A percentile compares a stretch with the other conserved stretches of the same genome.
Conservation (phyloP, 495 filamentous ascomycete genomes). For the Coniosporium apollinis region DNA sequence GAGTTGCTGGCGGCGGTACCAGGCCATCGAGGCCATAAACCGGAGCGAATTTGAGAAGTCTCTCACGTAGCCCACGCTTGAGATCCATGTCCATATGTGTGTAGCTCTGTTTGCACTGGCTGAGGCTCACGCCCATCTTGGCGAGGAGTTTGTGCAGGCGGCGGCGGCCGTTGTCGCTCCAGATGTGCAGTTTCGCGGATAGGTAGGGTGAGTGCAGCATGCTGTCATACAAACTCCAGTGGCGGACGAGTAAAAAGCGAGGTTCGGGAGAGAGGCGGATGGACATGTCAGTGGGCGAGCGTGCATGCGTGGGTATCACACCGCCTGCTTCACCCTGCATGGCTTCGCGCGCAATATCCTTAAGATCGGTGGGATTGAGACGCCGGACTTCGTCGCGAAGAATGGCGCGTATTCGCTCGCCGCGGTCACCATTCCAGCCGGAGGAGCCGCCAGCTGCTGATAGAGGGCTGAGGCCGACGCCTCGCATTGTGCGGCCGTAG, state of each 20-base stretch:
- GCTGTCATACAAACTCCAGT: conserved; percentile 95
- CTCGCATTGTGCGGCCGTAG: conserved; percentile 69
- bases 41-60: conserved; percentile 75
- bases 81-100: conserved; percentile 98
- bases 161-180: conserved; percentile 79
- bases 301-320: conserved; percentile 73
- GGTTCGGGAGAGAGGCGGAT: conserved; percentile 91
- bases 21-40: conserved; percentile 85
- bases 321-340: conserved; percentile 40
- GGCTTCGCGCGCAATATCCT: conserved; percentile 35
- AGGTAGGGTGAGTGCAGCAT: conserved; percentile 97
- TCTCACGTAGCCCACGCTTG: conserved; percentile 71
- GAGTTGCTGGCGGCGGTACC: conserved; percentile 48
- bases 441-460: conserved; percentile 36
- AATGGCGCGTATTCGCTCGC: conserved; percentile 67
- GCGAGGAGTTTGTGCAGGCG: conserved; percentile 89
- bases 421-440: conserved; percentile 70
- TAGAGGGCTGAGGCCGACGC: conserved; percentile 48
- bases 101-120: conserved; percentile 87
- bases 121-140: conserved; percentile 93
- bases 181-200: conserved; percentile 81
- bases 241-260: conserved; percentile 78
- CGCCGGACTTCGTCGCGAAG: conserved; percentile 88
- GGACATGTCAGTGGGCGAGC: conserved; percentile 75
- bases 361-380: conserved; percentile 66